Base-by-base conservation (phyloP, 2,329 filamentous ascomycete genomes). In the Fusarium sp. region DNA sequence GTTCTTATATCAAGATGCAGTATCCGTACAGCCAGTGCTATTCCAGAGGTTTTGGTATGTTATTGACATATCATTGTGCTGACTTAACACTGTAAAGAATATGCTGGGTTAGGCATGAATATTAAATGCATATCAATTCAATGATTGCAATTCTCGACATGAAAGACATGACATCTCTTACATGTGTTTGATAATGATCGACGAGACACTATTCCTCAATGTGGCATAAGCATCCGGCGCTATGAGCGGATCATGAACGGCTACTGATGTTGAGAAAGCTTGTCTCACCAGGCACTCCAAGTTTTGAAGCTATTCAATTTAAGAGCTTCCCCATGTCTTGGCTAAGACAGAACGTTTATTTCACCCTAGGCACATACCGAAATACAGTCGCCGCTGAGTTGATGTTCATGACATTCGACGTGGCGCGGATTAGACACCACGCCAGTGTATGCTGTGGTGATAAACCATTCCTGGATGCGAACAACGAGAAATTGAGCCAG, bases 241-340 rank as follows among this genome's bases (percentile, higher is more conserved):
- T 47, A 47, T 29, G 35, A 26, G 37, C 63, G 55, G 46, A 66
- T 47, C 55, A 66, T 16, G 20, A 66, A 39, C 28, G 20, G 35
- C 41, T 37, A 41, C 54, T 47, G 38, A 43, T 49, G 46, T 44
- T 61, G 23, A 49, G 26, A 44, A 48, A 38, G 20, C 26, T 54
- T 42, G 37, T 35, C 37, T 54, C 31, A 29, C 15, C 37, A 42
- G n/a, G 10, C 48, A 28, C 48, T 21, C 21, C 47, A 41, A 54
- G 29, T 23, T 23, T 15, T 20, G 47, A 54, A 18, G 23, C 28
- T 24, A 42, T 35, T 42, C 28, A 42, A 33, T n/a, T 35, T 26
- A 23, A 41, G 26, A 29, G 23, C 13, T 42, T 26, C 29, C 12
- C 16, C 37, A 26, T 35, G 44, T 33, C 21, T 33, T 39, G 20